Conservation (phyloP, 192 early-diverging fungal species). For the Lobosporangium transversale region DNA sequence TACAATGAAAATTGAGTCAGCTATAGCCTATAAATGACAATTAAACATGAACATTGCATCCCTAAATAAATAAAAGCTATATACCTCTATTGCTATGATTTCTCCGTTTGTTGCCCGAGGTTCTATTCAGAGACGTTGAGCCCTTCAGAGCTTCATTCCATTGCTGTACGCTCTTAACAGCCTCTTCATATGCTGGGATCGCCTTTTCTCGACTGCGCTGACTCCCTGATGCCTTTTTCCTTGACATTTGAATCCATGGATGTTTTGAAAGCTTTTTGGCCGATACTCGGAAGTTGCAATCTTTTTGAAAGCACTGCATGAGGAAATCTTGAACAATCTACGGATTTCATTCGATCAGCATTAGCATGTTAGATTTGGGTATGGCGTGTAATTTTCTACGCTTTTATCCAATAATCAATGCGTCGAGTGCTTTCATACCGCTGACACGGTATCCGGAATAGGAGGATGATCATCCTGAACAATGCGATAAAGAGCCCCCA, state of each 20-base stretch:
- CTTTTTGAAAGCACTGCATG: constrained; percentile 80
- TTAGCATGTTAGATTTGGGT: too few relatives aligned
- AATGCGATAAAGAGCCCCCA: constrained; percentile 76
- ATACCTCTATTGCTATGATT: constrained; percentile 17
- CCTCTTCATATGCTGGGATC: constrained; percentile 49
- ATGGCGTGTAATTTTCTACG: too few relatives aligned
- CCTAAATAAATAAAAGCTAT: neutral
- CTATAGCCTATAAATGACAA: too few relatives aligned
- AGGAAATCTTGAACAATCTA: constrained; percentile 77
- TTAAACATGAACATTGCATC: too few relatives aligned
- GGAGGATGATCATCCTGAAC: constrained; percentile 81
- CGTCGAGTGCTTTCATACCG: constrained; percentile 30
- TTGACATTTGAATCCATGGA: constrained; percentile 65
- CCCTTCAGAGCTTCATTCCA: constrained; percentile 54
- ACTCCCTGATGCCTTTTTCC: constrained; percentile 44
- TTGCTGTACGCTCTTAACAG: constrained; percentile 51
- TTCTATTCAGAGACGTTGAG: constrained; percentile 19
- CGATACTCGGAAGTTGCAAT: constrained; percentile 70
- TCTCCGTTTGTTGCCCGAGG: constrained; percentile 30
- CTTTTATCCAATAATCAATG: too few relatives aligned
- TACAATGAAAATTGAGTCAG: neutral
- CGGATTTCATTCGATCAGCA: too few relatives aligned
- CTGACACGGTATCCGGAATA: constrained; percentile 70
- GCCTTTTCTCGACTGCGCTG: constrained; percentile 35
- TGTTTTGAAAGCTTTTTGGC: constrained; percentile 78